phyloP scores from a whole-genome alignment of 495 filamentous ascomycete species.

The Astrothelium macrocarpum region DNA sequence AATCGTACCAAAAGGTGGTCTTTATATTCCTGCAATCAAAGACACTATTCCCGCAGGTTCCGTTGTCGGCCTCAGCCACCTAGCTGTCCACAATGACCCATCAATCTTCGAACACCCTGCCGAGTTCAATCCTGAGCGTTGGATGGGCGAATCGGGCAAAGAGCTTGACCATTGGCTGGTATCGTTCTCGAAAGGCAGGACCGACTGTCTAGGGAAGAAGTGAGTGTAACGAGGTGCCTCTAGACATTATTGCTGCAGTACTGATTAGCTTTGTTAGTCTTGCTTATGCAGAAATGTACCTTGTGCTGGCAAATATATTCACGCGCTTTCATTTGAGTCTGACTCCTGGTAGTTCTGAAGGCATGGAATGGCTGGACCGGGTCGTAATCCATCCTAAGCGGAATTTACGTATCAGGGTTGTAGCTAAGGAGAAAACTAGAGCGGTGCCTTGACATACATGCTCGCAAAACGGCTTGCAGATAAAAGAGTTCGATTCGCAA shows the following conservation, averaged over 20 bases:
- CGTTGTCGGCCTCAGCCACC: slow-evolving; percentile 8
- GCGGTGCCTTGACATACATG: too few relatives aligned
- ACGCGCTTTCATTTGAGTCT: background rate
- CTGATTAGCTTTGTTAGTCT: background rate
- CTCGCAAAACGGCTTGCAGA: too few relatives aligned
- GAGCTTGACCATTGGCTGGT: background rate
- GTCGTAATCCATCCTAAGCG: background rate
- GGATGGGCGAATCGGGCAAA: background rate
- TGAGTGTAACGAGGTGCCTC: background rate
- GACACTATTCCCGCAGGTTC: slow-evolving; percentile 11
- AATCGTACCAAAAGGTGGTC: background rate
- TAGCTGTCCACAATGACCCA: slow-evolving; percentile 11
- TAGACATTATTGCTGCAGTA: background rate
- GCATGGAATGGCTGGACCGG: background rate
- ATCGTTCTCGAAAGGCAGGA: background rate
- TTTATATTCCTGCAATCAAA: background rate
- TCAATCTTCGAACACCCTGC: slow-evolving; percentile 11
- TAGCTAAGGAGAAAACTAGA: too few relatives aligned
- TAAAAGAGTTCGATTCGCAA: too few relatives aligned
- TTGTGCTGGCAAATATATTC: background rate
- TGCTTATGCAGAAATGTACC: background rate
- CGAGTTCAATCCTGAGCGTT: slow-evolving; percentile 12
- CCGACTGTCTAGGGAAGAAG: background rate
- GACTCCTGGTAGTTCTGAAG: background rate
- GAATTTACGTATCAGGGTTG: background rate